Conservation (phyloP, 331 rosid genomes). For the Telfairia occidentalis region DNA sequence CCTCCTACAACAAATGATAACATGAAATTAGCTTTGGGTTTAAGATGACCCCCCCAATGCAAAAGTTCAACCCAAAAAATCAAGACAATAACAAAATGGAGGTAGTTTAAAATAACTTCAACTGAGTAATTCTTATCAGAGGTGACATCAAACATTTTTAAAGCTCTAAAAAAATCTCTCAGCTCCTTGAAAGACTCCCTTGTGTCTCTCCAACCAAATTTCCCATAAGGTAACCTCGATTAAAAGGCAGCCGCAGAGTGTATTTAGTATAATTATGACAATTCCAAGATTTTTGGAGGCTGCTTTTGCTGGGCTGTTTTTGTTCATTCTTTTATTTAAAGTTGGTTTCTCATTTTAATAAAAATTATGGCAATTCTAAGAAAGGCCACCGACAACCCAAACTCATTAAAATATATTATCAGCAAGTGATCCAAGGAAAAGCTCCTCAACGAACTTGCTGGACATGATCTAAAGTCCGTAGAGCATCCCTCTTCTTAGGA, state of each 20-base stretch:
- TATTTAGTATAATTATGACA: background rate
- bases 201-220: background rate
- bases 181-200: background rate
- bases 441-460: background rate
- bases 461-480: background rate
- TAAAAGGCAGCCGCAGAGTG: background rate
- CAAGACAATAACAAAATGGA: background rate
- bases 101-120: background rate
- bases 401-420: no score
- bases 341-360: no score
- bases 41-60: background rate
- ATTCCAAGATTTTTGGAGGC: no score
- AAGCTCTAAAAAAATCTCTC: background rate
- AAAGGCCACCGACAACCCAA: background rate
- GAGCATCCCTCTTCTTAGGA: background rate
- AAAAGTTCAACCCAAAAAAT: background rate
- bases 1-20: constrained; percentile 34
- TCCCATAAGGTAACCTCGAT: background rate
- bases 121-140: background rate
- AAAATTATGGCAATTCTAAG: no score
- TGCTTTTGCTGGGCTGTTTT: no score
- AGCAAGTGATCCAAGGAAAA: no score
- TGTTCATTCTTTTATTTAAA: no score
- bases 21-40: constrained; percentile 10
- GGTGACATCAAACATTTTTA: background rate